Evolutionary conservation across 2,329 filamentous ascomycete species (phyloP).

Genomic region (Fusarium sarcochroum): DNA sequence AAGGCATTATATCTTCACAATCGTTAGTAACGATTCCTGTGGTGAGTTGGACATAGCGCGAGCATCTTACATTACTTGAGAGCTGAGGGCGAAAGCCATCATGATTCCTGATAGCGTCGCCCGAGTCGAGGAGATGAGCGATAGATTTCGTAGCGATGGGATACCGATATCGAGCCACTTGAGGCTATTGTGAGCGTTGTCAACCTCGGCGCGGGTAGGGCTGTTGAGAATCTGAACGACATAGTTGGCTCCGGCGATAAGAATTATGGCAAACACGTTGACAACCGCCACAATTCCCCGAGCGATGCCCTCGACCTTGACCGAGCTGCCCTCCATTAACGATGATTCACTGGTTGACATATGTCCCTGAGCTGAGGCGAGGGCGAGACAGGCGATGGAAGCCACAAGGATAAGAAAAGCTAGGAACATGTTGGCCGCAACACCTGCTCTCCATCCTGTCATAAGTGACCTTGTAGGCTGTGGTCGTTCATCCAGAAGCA

Average conservation of each 20-base stretch:
- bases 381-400: slow-evolving; percentile 57
- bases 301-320: slow-evolving; percentile 53
- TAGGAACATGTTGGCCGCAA: slow-evolving; percentile 60
- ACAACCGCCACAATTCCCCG: slow-evolving; percentile 61
- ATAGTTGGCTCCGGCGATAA: slow-evolving; percentile 67
- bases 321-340: slow-evolving; percentile 58
- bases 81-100: slow-evolving; percentile 59
- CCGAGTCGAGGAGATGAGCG: slow-evolving; percentile 58
- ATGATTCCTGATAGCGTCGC: slow-evolving; percentile 57
- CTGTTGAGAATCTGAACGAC: slow-evolving; percentile 68
- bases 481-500: slow-evolving; percentile 42
- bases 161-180: slow-evolving; percentile 69
- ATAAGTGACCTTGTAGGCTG: slow-evolving; percentile 47
- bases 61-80: slow-evolving; percentile 66
- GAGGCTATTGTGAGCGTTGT: slow-evolving; percentile 60
- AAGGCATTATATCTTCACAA: slow-evolving; percentile 64
- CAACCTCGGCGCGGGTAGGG: slow-evolving; percentile 65
- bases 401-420: slow-evolving; percentile 56
- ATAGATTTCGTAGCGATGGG: slow-evolving; percentile 65
- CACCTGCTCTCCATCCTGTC: slow-evolving; percentile 64
- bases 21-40: slow-evolving; percentile 21
- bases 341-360: slow-evolving; percentile 54
- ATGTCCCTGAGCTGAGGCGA: slow-evolving; percentile 54
- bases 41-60: not conserved
- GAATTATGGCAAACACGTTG: slow-evolving; percentile 58